Evolutionary conservation across 108 stramenopile genomes (phyloP).

Genomic region (Nitzschia inconspicua): DNA sequence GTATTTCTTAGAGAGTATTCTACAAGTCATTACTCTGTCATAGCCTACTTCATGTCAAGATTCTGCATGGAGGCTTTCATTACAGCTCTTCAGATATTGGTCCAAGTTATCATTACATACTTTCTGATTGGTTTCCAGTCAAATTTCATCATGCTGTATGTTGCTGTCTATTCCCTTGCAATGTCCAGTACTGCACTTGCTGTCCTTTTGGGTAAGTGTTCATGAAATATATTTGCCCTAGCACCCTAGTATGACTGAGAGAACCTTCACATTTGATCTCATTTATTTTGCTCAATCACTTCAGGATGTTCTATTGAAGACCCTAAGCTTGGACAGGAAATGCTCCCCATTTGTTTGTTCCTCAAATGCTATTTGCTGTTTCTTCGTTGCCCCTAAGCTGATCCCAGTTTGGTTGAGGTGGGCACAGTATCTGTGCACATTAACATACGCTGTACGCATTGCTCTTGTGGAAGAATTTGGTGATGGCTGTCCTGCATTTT

Average conservation of each 20-base stretch:
- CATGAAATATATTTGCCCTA: no score
- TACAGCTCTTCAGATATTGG: conserved; percentile 31
- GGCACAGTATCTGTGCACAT: conserved; percentile 66
- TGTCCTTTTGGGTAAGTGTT: conserved; percentile 60
- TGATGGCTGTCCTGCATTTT: conserved; percentile 15
- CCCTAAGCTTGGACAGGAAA: conserved; percentile 59
- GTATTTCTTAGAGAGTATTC: conserved; percentile 87
- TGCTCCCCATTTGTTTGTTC: conserved; percentile 78
- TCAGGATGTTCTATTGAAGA: conserved; percentile 65
- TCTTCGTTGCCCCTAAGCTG: conserved; percentile 59
- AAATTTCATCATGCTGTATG: conserved; percentile 44
- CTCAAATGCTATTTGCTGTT: conserved; percentile 86
- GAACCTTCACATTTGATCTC: no score
- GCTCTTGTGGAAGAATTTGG: conserved; percentile 61
- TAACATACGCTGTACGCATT: conserved; percentile 66
- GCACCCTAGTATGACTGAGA: no score
- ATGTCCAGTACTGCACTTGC: conserved; percentile 67
- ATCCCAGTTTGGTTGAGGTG: conserved; percentile 73
- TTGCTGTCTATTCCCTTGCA: conserved; percentile 47
- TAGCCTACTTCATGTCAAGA: conserved; percentile 62
- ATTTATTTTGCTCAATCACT: no score
- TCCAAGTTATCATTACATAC: conserved; percentile 46
- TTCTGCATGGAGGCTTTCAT: conserved; percentile 47
- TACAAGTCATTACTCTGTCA: conserved; percentile 72
- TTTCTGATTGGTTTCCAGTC: conserved; percentile 56